Evolutionary conservation across 192 early-diverging fungal genomes (phyloP).

Genomic region (Coemansia pectinata): DNA sequence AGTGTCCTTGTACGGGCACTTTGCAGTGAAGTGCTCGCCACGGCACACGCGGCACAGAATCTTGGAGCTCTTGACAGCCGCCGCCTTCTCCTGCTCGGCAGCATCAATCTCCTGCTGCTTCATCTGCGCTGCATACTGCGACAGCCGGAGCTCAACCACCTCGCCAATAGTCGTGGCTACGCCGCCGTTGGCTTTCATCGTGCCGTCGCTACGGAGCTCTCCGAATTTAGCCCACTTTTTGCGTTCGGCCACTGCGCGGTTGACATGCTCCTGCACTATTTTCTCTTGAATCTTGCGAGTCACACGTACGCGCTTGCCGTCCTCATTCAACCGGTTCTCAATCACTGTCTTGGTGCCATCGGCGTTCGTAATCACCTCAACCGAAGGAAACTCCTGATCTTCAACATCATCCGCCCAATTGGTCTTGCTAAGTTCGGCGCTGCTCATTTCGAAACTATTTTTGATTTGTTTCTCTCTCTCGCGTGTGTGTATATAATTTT

Average conservation of each 20-base stretch:
- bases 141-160: conserved; percentile 83
- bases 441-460: neutral
- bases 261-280: conserved; percentile 76
- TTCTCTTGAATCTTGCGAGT: conserved; percentile 81
- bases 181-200: conserved; percentile 80
- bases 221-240: conserved; percentile 90
- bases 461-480: too few species aligned
- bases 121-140: conserved; percentile 55
- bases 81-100: conserved; percentile 57
- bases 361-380: conserved; percentile 52
- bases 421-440: conserved; percentile 41
- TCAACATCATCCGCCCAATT: conserved; percentile 81
- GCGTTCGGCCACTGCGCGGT: conserved; percentile 86
- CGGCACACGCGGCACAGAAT: conserved; percentile 95
- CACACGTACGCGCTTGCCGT: conserved; percentile 90
- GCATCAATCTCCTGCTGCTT: conserved; percentile 68
- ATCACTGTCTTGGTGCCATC: conserved; percentile 83
- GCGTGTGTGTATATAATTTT: neutral
- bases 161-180: conserved; percentile 89
- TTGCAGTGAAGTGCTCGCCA: conserved; percentile 93
- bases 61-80: conserved; percentile 72
- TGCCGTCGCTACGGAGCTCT: conserved; percentile 60
- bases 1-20: conserved; percentile 99
- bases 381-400: conserved; percentile 53
- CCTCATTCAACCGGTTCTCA: conserved; percentile 82